Base-by-base conservation (phyloP, 805 yeast genomes). In the Maudiozyma serrabonitensis region DNA sequence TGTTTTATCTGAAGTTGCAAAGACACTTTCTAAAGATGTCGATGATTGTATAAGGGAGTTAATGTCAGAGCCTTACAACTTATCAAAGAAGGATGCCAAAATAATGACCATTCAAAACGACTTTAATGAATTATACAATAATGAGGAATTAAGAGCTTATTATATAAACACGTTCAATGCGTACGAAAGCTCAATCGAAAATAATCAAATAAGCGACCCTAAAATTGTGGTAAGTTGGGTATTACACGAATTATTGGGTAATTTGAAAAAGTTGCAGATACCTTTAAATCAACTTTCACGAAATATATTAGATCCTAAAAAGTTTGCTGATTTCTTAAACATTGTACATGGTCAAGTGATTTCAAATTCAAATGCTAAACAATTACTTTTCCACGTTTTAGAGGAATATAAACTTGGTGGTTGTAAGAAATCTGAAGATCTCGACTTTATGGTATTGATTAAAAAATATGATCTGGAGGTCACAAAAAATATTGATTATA, bases 171-270 rank as follows among this genome's bases (percentile, higher is more conserved):
- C 61, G 6, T 66, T 59, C 43, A 37, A 54, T 9, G 32, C 2
- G 64, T 84, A 26, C 74, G 69, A 52, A 51, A 61, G 8, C 32
- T 18, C 48, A 6, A 63, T 67, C 11, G 59, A 53, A 13, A 52
- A 64, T 11, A 53, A 62, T 8, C 3, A 13, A 23, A 41, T 6
- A 6, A 54, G 54, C 48, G 61, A 61, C 15, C 57, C 62, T 8
- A 79, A 71, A 51, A 52, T 70, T 40, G 80, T 80, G 2, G 79
- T 81, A 28, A 87, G 84, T 60, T 91, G 96, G 95, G 64, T 88
- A 8, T 79, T 87, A 7, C 90, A 91, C 66, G 90, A 87, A 54
- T 68, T 88, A 40, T 59, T 87, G 16, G 96, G 97, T 0, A 70
- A 79, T 13, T 70, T 87, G 52, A 73, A 79, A 7, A 81, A 79